Percentiles rank a stretch among this genome's conserved stretches.
phyloP scores from a whole-genome alignment of 1,284 basidiomycete genomes.

The Xerocomus nothofagi region DNA sequence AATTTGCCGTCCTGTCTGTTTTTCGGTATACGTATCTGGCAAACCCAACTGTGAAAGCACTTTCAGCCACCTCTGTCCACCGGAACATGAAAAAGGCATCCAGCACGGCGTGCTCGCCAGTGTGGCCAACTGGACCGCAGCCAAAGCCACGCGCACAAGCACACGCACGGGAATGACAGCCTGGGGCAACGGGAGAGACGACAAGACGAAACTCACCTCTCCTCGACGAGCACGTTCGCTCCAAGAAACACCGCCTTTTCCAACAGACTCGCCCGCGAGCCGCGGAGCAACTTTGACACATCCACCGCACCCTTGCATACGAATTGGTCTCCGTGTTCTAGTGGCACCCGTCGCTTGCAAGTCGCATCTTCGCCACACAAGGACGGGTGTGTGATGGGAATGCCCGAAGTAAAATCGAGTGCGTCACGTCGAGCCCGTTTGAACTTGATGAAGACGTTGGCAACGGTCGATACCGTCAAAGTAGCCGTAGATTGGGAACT shows the following conservation, averaged over 20 bases:
- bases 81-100: not conserved
- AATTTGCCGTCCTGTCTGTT: constrained; percentile 49
- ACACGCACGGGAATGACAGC: not conserved
- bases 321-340: constrained; percentile 53
- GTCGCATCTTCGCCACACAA: constrained; percentile 38
- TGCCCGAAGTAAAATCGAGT: constrained; percentile 53
- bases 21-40: constrained; percentile 56
- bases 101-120: not conserved
- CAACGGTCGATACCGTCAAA: constrained; percentile 42
- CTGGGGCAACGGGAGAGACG: not conserved
- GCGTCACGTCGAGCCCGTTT: constrained; percentile 37
- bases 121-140: not conserved
- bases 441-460: constrained; percentile 54
- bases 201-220: constrained; percentile 48
- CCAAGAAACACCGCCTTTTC: constrained; percentile 53
- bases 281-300: constrained; percentile 53
- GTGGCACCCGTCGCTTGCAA: constrained; percentile 39
- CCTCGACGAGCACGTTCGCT: constrained; percentile 64
- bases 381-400: constrained; percentile 51
- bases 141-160: not conserved
- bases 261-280: constrained; percentile 51
- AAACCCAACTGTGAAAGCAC: constrained; percentile 53
- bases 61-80: constrained; percentile 5
- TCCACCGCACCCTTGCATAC: constrained; percentile 67
- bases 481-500: constrained; percentile 25